These are phyloP conservation scores for Trichophyton verrucosum DNA, from an alignment of 2,329 filamentous ascomycete species.

Conservation along the genomic window DNA sequence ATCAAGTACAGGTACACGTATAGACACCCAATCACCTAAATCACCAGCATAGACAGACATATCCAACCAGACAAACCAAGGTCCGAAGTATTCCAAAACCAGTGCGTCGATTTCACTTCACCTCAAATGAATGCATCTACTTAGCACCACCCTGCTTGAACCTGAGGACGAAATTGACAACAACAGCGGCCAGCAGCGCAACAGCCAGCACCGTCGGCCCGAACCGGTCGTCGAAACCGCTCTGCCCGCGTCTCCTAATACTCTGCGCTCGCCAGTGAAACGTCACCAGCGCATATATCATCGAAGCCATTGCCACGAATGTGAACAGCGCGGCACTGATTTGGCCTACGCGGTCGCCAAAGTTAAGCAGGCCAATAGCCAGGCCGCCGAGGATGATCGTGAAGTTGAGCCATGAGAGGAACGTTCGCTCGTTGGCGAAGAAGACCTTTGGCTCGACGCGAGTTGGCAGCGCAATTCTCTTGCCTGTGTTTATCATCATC, in stretches of 20 bases:
- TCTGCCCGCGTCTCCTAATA: slow-evolving; percentile 80
- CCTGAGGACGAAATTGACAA: slow-evolving; percentile 88
- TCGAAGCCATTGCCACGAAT: slow-evolving; percentile 81
- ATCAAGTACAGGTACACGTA: background rate
- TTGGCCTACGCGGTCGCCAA: slow-evolving; percentile 85
- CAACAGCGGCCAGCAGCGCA: slow-evolving; percentile 73
- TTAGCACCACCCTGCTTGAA: slow-evolving; percentile 16
- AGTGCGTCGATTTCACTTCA: background rate
- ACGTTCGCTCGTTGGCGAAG: slow-evolving; percentile 99
- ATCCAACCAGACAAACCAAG: background rate
- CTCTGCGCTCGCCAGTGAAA: slow-evolving; percentile 96
- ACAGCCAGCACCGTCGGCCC: slow-evolving; percentile 84
- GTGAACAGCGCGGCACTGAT: slow-evolving; percentile 93
- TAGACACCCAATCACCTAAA: background rate
- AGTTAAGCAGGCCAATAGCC: slow-evolving; percentile 94
- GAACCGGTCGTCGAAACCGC: slow-evolving; percentile 91
- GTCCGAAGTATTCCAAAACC: background rate
- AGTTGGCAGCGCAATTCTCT: slow-evolving; percentile 93
- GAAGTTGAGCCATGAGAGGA: slow-evolving; percentile 99
- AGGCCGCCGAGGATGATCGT: slow-evolving; percentile 95
- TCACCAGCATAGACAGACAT: too few species aligned
- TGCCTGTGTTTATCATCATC: slow-evolving; percentile 48
- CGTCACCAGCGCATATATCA: slow-evolving; percentile 87
- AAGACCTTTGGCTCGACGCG: slow-evolving; percentile 99
- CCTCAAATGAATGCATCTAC: background rate